These are phyloP conservation scores for Solioccasus polychromus DNA, from an alignment of 768 basidiomycete genomes.

Conservation along the genomic window DNA sequence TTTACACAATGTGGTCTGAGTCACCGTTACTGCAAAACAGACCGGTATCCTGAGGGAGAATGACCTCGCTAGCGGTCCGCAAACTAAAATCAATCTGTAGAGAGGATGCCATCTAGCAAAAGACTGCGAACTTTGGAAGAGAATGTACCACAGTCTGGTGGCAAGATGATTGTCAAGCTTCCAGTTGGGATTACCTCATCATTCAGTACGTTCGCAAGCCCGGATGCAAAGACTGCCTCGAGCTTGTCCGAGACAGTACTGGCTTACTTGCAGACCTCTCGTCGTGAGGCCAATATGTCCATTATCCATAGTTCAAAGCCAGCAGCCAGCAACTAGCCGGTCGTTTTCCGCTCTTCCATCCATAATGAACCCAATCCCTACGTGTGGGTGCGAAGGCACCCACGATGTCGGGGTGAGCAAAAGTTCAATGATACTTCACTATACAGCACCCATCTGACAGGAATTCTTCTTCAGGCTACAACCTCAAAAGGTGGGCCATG, in stretches of 20 bases:
- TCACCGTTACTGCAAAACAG: too few species aligned
- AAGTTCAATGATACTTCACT: not conserved
- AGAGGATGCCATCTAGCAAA: conserved; percentile 83
- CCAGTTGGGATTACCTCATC: too few species aligned
- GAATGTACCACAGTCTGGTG: too few species aligned
- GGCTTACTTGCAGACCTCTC: not conserved
- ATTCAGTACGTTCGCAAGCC: too few species aligned
- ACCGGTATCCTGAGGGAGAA: too few species aligned
- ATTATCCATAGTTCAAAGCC: not conserved
- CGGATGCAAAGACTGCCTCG: too few species aligned
- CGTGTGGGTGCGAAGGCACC: conserved; percentile 5
- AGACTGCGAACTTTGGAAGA: conserved; percentile 68
- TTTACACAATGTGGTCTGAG: too few species aligned
- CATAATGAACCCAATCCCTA: not conserved
- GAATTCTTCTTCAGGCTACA: conserved; percentile 12
- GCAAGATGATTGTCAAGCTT: too few species aligned
- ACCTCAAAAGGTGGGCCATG: conserved; percentile 21
- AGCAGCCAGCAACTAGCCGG: not conserved
- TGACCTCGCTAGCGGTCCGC: too few species aligned
- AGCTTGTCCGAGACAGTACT: not conserved
- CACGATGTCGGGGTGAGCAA: conserved; percentile 23
- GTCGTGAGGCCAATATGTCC: not conserved
- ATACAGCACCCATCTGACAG: not conserved
- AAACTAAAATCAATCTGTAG: too few species aligned
- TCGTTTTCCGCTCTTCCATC: conserved; percentile 4